A percentile compares a stretch with the other conserved stretches of the same genome.
These are phyloP conservation scores for Penicillium sp. DNA, from an alignment of 2,329 filamentous ascomycete genomes.

Conservation along the genomic window DNA sequence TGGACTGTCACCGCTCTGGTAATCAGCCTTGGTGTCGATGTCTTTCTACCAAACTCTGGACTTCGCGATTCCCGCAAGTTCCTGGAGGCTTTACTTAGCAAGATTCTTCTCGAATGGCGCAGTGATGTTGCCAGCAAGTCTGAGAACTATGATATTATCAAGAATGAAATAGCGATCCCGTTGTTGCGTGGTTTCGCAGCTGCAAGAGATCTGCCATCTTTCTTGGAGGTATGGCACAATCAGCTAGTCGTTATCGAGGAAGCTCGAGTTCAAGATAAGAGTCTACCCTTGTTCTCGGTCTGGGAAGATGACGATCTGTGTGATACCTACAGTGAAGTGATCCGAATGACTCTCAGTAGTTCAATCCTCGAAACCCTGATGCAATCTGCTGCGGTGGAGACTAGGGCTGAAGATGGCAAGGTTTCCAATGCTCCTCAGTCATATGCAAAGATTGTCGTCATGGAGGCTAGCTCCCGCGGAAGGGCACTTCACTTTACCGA, in stretches of 20 bases:
- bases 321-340: slow-evolving; percentile 34
- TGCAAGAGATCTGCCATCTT: slow-evolving; percentile 42
- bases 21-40: slow-evolving; percentile 43
- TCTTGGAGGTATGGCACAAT: slow-evolving; percentile 42
- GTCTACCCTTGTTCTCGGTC: slow-evolving; percentile 32
- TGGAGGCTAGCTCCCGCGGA: slow-evolving; percentile 36
- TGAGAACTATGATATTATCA: slow-evolving; percentile 35
- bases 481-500: slow-evolving; percentile 24
- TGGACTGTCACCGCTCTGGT: slow-evolving; percentile 45
- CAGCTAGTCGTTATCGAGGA: slow-evolving; percentile 40
- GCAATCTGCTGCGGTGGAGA: slow-evolving; percentile 30
- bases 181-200: slow-evolving; percentile 41
- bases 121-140: slow-evolving; percentile 11
- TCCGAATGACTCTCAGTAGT: slow-evolving; percentile 33
- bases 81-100: slow-evolving; percentile 37
- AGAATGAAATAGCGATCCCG: slow-evolving; percentile 40
- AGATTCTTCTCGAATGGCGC: slow-evolving; percentile 36
- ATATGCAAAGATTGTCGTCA: slow-evolving; percentile 37
- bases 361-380: slow-evolving; percentile 31
- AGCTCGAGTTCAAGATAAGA: slow-evolving; percentile 26
- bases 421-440: slow-evolving; percentile 27
- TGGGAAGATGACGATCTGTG: slow-evolving; percentile 50
- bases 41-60: slow-evolving; percentile 47
- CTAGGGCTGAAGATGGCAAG: slow-evolving; percentile 28
- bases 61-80: slow-evolving; percentile 37